phyloP scores from a whole-genome alignment of 306 rosid species.

The Nissolia schottii region DNA sequence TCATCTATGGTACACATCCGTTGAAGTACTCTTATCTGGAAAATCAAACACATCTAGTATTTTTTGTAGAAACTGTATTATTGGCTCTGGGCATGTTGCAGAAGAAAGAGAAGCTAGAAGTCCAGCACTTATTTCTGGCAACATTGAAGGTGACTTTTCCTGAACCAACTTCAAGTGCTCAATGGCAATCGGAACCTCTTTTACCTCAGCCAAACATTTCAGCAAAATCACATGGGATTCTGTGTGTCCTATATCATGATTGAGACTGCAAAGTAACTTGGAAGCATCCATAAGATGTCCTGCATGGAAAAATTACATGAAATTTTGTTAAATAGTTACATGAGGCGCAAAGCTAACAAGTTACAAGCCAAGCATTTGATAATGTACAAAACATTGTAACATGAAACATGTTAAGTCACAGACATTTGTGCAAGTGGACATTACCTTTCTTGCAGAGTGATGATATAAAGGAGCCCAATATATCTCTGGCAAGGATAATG shows the following conservation, averaged over 20 bases:
- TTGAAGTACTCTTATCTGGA: slow-evolving; percentile 22
- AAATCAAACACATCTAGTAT: slow-evolving; percentile 34
- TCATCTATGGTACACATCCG: slow-evolving; percentile 6
- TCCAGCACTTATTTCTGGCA: slow-evolving; percentile 47
- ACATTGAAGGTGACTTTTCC: slow-evolving; percentile 45
- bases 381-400: not conserved
- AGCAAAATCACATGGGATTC: slow-evolving; percentile 59
- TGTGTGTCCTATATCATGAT: slow-evolving; percentile 31
- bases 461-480: slow-evolving; percentile 44
- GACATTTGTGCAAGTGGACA: slow-evolving; percentile 4
- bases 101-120: slow-evolving; percentile 64
- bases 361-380: slow-evolving; percentile 6
- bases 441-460: slow-evolving; percentile 67
- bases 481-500: slow-evolving; percentile 43
- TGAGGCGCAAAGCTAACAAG: slow-evolving; percentile 14
- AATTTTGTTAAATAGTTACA: not conserved
- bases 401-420: not conserved
- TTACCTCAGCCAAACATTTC: slow-evolving; percentile 59
- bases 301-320: slow-evolving; percentile 29
- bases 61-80: slow-evolving; percentile 51
- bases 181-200: slow-evolving; percentile 49
- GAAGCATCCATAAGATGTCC: slow-evolving; percentile 67
- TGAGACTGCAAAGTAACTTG: slow-evolving; percentile 51
- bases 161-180: slow-evolving; percentile 59
- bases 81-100: slow-evolving; percentile 46